A percentile compares a stretch with the other conserved stretches of the same genome.
phyloP scores from a whole-genome alignment of 2,329 filamentous ascomycete genomes.

The Bipolaris victoriae region DNA sequence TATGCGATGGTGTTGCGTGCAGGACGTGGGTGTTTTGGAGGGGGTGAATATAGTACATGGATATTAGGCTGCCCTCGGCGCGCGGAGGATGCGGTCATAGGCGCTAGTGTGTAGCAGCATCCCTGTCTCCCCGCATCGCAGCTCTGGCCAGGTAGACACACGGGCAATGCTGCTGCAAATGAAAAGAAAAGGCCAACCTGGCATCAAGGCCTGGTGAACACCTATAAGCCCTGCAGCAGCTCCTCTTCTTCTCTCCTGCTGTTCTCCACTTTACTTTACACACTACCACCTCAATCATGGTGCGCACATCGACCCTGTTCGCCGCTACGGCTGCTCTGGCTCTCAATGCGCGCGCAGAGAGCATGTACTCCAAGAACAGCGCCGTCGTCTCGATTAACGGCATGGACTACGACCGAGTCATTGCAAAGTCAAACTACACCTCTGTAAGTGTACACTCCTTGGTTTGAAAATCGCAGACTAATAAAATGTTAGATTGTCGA shows the following conservation, averaged over 20 bases:
- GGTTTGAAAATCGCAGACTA: background rate
- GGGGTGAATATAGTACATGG: background rate
- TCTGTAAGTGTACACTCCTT: constrained; percentile 66
- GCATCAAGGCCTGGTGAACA: constrained; percentile 25
- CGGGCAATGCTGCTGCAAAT: constrained; percentile 10
- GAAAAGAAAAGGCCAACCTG: constrained; percentile 19
- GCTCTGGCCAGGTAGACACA: constrained; percentile 12
- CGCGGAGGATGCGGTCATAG: constrained; percentile 16
- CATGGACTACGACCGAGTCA: constrained; percentile 79
- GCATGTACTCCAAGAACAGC: constrained; percentile 84
- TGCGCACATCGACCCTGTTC: constrained; percentile 49
- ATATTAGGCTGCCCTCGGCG: constrained; percentile 5
- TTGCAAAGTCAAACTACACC: constrained; percentile 88
- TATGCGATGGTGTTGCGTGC: constrained; percentile 1
- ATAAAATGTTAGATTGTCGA: constrained; percentile 46
- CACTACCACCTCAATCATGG: constrained; percentile 34
- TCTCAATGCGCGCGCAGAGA: constrained; percentile 70
- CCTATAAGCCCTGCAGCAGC: constrained; percentile 16
- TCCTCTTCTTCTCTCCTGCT: constrained; percentile 6
- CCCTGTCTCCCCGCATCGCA: constrained; percentile 20
- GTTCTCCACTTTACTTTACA: constrained; percentile 9
- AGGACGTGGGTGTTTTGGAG: background rate
- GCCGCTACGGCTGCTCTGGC: constrained; percentile 68
- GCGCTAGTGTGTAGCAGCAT: constrained; percentile 9
- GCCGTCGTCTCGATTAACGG: constrained; percentile 82